Base-by-base conservation (phyloP, 345 rosid genomes). In the Populus pruinosa region DNA sequence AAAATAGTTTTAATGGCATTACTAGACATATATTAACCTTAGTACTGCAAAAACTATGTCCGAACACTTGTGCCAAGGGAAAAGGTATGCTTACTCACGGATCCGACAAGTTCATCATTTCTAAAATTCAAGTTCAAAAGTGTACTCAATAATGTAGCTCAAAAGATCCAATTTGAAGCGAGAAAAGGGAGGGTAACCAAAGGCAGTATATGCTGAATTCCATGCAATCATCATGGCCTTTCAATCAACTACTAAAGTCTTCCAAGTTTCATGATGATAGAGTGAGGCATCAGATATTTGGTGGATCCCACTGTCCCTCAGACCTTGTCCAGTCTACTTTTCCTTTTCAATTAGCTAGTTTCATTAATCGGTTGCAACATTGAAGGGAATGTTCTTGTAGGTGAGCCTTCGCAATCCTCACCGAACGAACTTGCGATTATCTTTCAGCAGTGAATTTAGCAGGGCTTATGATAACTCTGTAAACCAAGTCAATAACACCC, bases 201-300 rank as follows among this genome's bases (percentile, higher is more conserved):
- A 78, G 84, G 86, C 79, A 69, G 76, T 64, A 76, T 80, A 72
- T 41, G 84, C 87, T 86, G 96, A 94, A 90, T 92, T 94, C 98
- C 94, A 92, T 91, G 97, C 90, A 89, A 85, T 75, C 87, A 94
- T 94, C 86, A 94, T 94, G 87, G 91, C 93, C 67, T 77, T 84
- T 81, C 89, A 85, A 85, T 91, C 96, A 88, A 86, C 76, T 88
- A 82, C 82, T 83, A 81, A 86, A 83, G 81, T 81, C 92, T 88
- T 86, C 89, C 67, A 85, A 81, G 70, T 80, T 75, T 89, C 86
- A 92, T 94, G 83, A 92, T 94, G 94, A 74, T 81, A 72, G 90
- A 80, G 91, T 90, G 87, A 93, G 92, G 88, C 91, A 86, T 86
- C 89, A 76, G 83, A 88, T 89, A 81, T 84, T 82, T 81, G 78